Conservation (phyloP, 768 basidiomycete genomes). For the Boletus rubropictus region DNA sequence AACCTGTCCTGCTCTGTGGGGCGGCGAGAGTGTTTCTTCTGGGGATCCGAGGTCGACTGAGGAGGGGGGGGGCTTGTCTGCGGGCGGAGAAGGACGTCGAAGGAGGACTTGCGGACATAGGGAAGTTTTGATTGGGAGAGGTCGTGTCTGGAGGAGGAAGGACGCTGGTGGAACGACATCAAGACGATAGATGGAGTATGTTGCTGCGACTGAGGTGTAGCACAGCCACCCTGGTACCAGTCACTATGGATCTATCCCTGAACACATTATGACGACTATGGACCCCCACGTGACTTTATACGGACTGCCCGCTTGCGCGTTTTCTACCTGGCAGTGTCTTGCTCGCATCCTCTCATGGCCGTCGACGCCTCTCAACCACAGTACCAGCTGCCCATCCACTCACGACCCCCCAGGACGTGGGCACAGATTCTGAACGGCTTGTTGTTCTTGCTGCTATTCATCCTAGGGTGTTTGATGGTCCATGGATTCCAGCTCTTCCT, state of each 20-base stretch:
- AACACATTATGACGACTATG: no score
- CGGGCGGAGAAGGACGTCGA: constrained; percentile 42
- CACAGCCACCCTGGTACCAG: constrained; percentile 1
- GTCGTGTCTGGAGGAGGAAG: constrained; percentile 52
- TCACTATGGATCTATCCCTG: no score
- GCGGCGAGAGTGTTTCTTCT: constrained; percentile 24
- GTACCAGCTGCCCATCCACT: constrained; percentile 47
- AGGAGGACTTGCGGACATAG: constrained; percentile 34
- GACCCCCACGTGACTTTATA: no score
- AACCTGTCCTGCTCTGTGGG: constrained; percentile 22
- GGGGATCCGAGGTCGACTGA: constrained; percentile 18
- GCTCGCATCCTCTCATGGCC: constrained; percentile 17
- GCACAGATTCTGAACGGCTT: constrained; percentile 42
- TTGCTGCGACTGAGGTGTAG: background rate
- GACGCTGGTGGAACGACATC: constrained; percentile 30
- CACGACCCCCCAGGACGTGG: constrained; percentile 53
- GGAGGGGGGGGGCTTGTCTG: constrained; percentile 34
- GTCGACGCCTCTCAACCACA: constrained; percentile 9
- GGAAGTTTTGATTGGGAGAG: constrained; percentile 17
- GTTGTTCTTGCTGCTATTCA: constrained; percentile 53
- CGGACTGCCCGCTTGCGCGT: no score
- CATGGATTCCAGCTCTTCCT: constrained; percentile 69
- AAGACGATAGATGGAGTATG: no score
- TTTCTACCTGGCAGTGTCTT: no score
- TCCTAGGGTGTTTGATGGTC: constrained; percentile 60